Base-by-base conservation (phyloP, 1,284 basidiomycete genomes). In the Anthracocystis setariae region DNA sequence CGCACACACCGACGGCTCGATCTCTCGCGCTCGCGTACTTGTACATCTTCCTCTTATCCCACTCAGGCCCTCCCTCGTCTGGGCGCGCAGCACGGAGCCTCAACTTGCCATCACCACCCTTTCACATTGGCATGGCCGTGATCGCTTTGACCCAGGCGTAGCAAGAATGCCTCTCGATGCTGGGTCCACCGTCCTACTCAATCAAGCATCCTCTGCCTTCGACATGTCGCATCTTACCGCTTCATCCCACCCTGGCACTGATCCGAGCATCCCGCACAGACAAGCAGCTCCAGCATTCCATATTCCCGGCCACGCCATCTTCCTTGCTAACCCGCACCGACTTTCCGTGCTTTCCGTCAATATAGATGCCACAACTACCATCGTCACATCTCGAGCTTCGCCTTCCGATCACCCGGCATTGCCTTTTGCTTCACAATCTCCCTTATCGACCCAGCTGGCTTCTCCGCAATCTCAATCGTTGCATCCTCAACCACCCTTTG, bases 291-390 rank as follows among this genome's bases (percentile, higher is more conserved):
- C 44, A 12, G 55, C 56, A 12, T 55, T 66, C 27, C 43, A 61
- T 7, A 7, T 65, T 5, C 67, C 67, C 7, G 67, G 61, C 12
- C 69, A 75, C 20, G 43, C 69, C 3, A 45, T 75, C 65, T 66
- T 45, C 25, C 44, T 72, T 29, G 48, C 27, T 25, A 45, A 73
- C 38, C 69, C 60, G 8, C 64, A 73, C n/a, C 48, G 58, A 10
- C 65, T 75, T 17, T 51, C 60, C 20, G 39, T 75, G 15, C 69
- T 75, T 33, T 73, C 64, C 15, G 40, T 75, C 48, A 45, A 39
- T 46, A 61, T 75, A 47, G 47, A 64, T 32, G 60, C 69, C 10
- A 54, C 61, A 5, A 64, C 66, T 8, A 39, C 40, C 27, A 58
- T 69, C 37, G 32, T 53, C 9, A 59, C 51, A 2, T 56, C 49